phyloP scores from a whole-genome alignment of 2,329 filamentous ascomycete genomes.

The Fusarium nodosum region DNA sequence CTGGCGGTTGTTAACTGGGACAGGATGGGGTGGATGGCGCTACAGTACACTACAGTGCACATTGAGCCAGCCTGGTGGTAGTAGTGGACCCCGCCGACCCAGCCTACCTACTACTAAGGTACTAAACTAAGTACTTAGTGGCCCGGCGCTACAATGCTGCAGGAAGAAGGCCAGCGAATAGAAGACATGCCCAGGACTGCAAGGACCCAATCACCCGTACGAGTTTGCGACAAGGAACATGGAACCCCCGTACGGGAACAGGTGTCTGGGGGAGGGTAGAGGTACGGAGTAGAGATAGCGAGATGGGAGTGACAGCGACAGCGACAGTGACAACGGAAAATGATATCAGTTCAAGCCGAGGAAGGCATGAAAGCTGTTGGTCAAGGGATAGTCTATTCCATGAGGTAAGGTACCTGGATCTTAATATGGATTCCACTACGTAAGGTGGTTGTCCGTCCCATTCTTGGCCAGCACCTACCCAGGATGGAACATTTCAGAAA shows the following conservation, averaged over 20 bases:
- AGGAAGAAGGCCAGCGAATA: slow-evolving; percentile 44
- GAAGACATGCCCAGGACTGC: slow-evolving; percentile 21
- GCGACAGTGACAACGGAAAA: slow-evolving; percentile 7
- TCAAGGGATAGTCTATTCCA: slow-evolving; percentile 10
- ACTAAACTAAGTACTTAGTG: slow-evolving; percentile 33
- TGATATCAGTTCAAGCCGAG: slow-evolving; percentile 3
- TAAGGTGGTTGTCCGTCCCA: neutral
- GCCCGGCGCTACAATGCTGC: slow-evolving; percentile 45
- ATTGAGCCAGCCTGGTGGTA: slow-evolving; percentile 48
- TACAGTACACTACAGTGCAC: slow-evolving; percentile 36
- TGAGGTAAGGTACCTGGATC: neutral
- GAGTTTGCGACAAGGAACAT: slow-evolving; percentile 36
- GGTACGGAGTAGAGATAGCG: slow-evolving; percentile 4
- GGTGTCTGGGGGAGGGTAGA: slow-evolving; percentile 21
- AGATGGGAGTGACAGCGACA: neutral
- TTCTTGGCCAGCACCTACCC: slow-evolving; percentile 4
- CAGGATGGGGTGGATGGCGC: slow-evolving; percentile 35
- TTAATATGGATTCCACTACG: slow-evolving; percentile 1
- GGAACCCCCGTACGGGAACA: slow-evolving; percentile 34
- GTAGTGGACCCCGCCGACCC: slow-evolving; percentile 38
- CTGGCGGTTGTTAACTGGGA: slow-evolving; percentile 44
- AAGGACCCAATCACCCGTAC: slow-evolving; percentile 44
- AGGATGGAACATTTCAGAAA: slow-evolving; percentile 3
- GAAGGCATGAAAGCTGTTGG: slow-evolving; percentile 16
- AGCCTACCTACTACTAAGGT: too few relatives aligned